Percentiles rank a stretch among this genome's conserved stretches.
Evolutionary conservation across 108 stramenopile species (phyloP).

Genomic region (Nannochloropsis oceanica): DNA sequence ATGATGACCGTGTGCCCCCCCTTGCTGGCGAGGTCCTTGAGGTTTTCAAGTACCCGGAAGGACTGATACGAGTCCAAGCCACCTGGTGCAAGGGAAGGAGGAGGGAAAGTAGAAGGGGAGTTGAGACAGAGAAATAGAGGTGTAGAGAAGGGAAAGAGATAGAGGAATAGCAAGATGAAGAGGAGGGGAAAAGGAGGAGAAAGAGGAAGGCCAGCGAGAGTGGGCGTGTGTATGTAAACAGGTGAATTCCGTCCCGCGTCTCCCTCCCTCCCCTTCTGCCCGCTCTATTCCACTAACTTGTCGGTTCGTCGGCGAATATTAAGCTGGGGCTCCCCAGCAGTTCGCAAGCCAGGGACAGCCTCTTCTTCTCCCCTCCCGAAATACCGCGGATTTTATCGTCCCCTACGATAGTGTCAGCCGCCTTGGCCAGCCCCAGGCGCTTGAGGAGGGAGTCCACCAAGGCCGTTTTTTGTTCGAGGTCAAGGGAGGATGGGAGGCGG

Average conservation of each 20-base stretch:
- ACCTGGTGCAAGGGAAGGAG: not conserved
- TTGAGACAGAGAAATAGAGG: not conserved
- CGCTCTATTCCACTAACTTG: constrained; percentile 48
- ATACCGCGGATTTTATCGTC: constrained; percentile 31
- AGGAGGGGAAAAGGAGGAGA: not conserved
- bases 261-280: not conserved
- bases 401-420: constrained; percentile 22
- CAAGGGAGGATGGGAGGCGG: constrained; percentile 19
- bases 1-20: not conserved
- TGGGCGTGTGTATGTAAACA: too few relatives aligned
- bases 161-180: not conserved
- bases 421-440: constrained; percentile 26
- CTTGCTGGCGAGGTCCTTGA: constrained; percentile 39
- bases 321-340: constrained; percentile 43
- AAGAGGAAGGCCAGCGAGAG: not conserved
- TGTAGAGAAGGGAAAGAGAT: not conserved
- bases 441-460: constrained; percentile 25
- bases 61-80: not conserved
- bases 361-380: constrained; percentile 41
- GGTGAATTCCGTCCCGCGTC: too few relatives aligned
- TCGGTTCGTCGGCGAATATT: constrained; percentile 53
- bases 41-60: constrained; percentile 37
- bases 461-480: constrained; percentile 11
- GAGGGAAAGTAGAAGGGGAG: not conserved
- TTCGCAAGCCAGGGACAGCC: constrained; percentile 43